A percentile compares a stretch with the other conserved stretches of the same genome.
Conservation (phyloP, 805 yeast genomes). For the Wickerhamiella alocasiicola region DNA sequence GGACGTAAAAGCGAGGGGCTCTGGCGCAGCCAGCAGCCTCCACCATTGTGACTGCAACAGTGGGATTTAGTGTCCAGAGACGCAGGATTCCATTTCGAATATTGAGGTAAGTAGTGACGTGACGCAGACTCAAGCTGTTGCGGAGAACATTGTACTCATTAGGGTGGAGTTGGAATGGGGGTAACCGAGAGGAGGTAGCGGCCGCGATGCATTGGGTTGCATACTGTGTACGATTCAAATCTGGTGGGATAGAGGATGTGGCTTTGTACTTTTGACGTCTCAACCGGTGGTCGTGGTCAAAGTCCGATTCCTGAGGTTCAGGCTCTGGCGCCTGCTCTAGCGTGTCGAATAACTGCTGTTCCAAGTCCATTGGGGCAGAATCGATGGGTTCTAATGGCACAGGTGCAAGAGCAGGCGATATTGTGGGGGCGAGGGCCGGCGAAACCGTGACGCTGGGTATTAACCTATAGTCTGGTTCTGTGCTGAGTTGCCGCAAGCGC, state of each 20-base stretch:
- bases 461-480: neutral
- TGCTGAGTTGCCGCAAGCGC: neutral
- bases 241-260: conserved; percentile 31
- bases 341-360: conserved; percentile 2
- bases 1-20: conserved; percentile 28
- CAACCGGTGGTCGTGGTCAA: neutral
- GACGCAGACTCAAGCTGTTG: conserved; percentile 25
- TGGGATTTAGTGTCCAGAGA: conserved; percentile 33
- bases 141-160: conserved; percentile 30
- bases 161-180: conserved; percentile 28
- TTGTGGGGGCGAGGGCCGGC: conserved; percentile 7
- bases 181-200: conserved; percentile 30
- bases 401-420: conserved; percentile 8
- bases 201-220: conserved; percentile 32
- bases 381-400: conserved; percentile 5
- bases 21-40: conserved; percentile 35
- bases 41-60: conserved; percentile 29
- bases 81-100: conserved; percentile 33
- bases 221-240: conserved; percentile 26
- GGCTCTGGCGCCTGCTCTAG: neutral
- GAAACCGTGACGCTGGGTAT: conserved; percentile 3
- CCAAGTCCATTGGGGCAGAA: conserved; percentile 2
- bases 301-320: neutral
- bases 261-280: conserved; percentile 26
- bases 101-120: conserved; percentile 32